Percentiles rank a stretch among this genome's conserved stretches.
These are phyloP conservation scores for Seiridium unicorne DNA, from an alignment of 2,329 filamentous ascomycete genomes.

Conservation along the genomic window DNA sequence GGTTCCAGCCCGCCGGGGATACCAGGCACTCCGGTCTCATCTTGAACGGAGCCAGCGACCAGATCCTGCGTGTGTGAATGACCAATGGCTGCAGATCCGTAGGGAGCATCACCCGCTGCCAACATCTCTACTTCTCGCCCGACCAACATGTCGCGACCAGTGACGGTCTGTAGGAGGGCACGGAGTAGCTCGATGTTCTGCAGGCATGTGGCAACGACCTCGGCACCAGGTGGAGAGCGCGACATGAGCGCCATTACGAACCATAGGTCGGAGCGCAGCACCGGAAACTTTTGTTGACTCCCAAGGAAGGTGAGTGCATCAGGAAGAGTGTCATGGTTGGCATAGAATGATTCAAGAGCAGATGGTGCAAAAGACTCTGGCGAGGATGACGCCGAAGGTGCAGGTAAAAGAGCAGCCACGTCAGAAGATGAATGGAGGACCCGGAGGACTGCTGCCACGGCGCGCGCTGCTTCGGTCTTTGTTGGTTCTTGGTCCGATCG, in stretches of 20 bases:
- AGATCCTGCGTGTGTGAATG: not conserved
- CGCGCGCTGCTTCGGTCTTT: conserved; percentile 58
- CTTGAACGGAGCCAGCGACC: not conserved
- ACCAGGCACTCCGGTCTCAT: not conserved
- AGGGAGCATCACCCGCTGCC: not conserved
- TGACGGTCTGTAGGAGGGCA: conserved; percentile 47
- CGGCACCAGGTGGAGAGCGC: conserved; percentile 47
- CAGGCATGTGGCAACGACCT: conserved; percentile 42
- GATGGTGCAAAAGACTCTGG: not conserved
- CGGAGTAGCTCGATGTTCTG: conserved; percentile 39
- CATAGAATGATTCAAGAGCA: conserved; percentile 38
- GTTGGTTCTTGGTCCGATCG: conserved; percentile 52
- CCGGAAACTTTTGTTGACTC: conserved; percentile 56
- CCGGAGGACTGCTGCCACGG: conserved; percentile 51
- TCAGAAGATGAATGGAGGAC: conserved; percentile 46
- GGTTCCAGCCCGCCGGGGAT: conserved; percentile 32
- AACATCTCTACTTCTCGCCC: conserved; percentile 8
- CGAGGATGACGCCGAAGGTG: not conserved
- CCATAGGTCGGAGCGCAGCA: conserved; percentile 59
- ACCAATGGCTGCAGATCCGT: not conserved
- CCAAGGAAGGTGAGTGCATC: conserved; percentile 50
- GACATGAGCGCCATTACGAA: conserved; percentile 63
- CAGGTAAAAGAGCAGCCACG: conserved; percentile 21
- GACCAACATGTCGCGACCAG: conserved; percentile 34
- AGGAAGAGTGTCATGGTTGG: conserved; percentile 37